Evolutionary conservation across 768 basidiomycete species (phyloP), one percentile per base, ranked within the genome.

Genomic region (Tephrocybe sp.): DNA sequence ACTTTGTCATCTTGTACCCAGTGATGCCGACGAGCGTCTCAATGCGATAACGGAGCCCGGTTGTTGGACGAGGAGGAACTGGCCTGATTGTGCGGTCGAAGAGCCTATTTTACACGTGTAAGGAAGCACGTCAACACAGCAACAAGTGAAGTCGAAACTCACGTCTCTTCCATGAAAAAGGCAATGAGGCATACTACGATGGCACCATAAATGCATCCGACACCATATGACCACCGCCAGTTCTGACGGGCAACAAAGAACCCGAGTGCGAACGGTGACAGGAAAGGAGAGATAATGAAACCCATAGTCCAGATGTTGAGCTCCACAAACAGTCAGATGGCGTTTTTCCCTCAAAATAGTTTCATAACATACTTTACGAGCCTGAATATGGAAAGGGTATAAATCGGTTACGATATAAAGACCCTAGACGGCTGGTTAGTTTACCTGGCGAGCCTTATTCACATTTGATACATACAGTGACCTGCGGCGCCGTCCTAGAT

Each of bases 281-380:
- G 58, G 70, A 81, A 82, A 8, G 79, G 82, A 9, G 83, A 82
- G 20, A 84, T 62, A 60, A 87, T 76, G 68, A 86, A 84, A 1
- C 83, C 86, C 76, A 87, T 80, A 3, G 84, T 85, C 85, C 84
- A 85, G 45, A 83, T 66, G 56, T 83, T 84, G 30, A 86, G 72
- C 82, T 85, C 50, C 16, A 17, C n/a, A 5, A n/a, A 23, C 9
- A 6, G 43, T 41, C 13, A 50, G 44, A 22, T 26, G 3, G 26
- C n/a, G n/a, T n/a, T n/a, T 26, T 26, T 13, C 20, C 2, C 13
- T 16, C 45, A 10, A 19, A n/a, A 19, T 11, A 23, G 9, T 12
- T n/a, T n/a, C 10, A n/a, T 14, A 30, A 40, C 66, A 46, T 41
- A 79, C 73, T 68, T 77, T 80, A 13, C 77, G 68, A 5, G 77